Conservation (phyloP, 257 asterid species). For the Lycium ferocissimum region DNA sequence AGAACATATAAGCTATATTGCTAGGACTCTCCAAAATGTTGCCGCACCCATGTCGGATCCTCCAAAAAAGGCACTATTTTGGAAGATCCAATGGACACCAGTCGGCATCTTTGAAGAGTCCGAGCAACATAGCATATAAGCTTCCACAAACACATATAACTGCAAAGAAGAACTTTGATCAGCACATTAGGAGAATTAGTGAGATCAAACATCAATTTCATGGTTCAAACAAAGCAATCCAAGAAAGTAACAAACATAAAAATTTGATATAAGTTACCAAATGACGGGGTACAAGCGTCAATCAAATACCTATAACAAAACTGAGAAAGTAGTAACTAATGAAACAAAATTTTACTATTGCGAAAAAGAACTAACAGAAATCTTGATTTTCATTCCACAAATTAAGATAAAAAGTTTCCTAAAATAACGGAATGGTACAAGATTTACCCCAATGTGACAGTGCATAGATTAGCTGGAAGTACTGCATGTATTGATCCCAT, state of each 20-base stretch:
- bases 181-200: background rate
- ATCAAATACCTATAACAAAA: background rate
- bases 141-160: background rate
- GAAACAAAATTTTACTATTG: background rate
- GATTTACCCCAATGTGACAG: background rate
- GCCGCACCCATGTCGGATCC: too few relatives aligned
- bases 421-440: background rate
- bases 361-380: background rate
- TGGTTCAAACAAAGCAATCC: background rate
- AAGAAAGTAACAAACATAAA: background rate
- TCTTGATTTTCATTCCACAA: background rate
- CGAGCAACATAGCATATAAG: background rate
- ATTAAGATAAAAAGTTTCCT: background rate
- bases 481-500: slow-evolving; percentile 72
- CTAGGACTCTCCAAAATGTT: too few relatives aligned
- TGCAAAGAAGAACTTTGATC: background rate
- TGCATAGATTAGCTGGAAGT: slow-evolving; percentile 48
- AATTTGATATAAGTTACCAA: background rate
- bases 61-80: too few relatives aligned
- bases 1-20: background rate
- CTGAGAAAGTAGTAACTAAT: background rate
- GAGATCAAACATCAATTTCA: background rate
- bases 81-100: too few relatives aligned
- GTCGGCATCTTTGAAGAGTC: too few relatives aligned
- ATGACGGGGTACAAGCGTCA: background rate